Base-by-base conservation (phyloP, 805 yeast species). In the Yarrowia sp. region DNA sequence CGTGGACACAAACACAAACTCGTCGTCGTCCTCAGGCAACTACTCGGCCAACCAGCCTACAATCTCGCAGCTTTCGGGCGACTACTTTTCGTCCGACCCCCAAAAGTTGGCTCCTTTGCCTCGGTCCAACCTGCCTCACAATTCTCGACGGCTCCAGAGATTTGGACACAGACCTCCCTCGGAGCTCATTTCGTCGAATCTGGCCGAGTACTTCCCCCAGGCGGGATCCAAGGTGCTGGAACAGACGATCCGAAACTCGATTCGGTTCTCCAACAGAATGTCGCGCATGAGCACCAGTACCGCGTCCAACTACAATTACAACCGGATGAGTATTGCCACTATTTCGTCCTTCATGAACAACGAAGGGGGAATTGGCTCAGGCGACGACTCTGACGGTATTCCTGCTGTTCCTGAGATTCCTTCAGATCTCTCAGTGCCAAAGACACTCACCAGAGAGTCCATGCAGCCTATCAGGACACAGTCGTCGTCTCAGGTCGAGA, bases 191-290 rank as follows among this genome's bases (percentile, higher is more conserved):
- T 91, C 98, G 1, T 87, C 93, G 1, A 92, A 94, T 75, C 80
- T 94, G 72, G 89, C 92, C 1, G 97, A 93, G 71, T 94, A 91
- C 77, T 95, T 95, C 82, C 99, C 99, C 0, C 89, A 88, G 48
- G 88, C 97, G 0, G 88, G 86, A 32, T 85, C 87, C 65, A 82
- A 84, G 55, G 89, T 89, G 69, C 82, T 95, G 71, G 89, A 89
- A 70, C 87, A 89, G 69, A 93, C 97, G 1, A 85, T 93, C 55
- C 81, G 96, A 22, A 92, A 91, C 75, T 90, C 97, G 5, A 91
- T 91, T 15, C 81, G 97, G 67, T 85, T 91, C 73, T 90, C 96
- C 11, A 86, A 87, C 43, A 83, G 92, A 50, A 76, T 88, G 70
- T 85, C 87, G 41, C 78, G 82, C 56, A 74, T 67, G 78, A 48